These are phyloP conservation scores for Daldinia sp. DNA, from an alignment of 2,329 filamentous ascomycete genomes.

Conservation along the genomic window DNA sequence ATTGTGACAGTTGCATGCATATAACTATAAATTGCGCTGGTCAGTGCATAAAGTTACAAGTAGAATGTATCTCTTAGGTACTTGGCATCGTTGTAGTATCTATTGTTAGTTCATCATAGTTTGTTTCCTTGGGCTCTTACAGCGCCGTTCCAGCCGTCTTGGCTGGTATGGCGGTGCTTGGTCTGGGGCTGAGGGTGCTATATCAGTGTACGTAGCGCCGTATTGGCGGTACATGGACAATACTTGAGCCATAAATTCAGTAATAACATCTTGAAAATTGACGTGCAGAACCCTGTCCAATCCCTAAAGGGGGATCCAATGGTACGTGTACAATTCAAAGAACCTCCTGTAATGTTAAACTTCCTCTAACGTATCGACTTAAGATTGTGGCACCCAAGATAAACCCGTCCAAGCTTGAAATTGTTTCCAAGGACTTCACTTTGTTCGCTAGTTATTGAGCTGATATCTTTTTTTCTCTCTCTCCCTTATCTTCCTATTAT, in stretches of 20 bases:
- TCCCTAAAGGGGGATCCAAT: slow-evolving; percentile 32
- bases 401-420: background rate
- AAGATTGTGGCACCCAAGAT: slow-evolving; percentile 15
- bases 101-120: slow-evolving; percentile 9
- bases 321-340: slow-evolving; percentile 36
- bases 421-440: background rate
- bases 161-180: slow-evolving; percentile 17
- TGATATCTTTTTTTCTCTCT: background rate
- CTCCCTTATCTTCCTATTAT: too few species aligned
- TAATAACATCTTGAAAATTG: slow-evolving; percentile 7
- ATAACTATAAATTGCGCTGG: background rate
- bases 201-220: background rate
- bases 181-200: slow-evolving; percentile 1
- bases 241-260: background rate
- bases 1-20: background rate
- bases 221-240: background rate
- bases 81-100: background rate
- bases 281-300: slow-evolving; percentile 24
- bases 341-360: slow-evolving; percentile 33
- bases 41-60: background rate
- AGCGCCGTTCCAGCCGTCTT: slow-evolving; percentile 31
- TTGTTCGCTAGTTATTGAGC: slow-evolving; percentile 11
- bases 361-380: slow-evolving; percentile 12
- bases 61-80: background rate
- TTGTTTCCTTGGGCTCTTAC: background rate